A percentile compares a stretch with the other conserved stretches of the same genome.
These are phyloP conservation scores for Phaeoacremonium minimum DNA, from an alignment of 2,329 filamentous ascomycete species.

Conservation along the genomic window DNA sequence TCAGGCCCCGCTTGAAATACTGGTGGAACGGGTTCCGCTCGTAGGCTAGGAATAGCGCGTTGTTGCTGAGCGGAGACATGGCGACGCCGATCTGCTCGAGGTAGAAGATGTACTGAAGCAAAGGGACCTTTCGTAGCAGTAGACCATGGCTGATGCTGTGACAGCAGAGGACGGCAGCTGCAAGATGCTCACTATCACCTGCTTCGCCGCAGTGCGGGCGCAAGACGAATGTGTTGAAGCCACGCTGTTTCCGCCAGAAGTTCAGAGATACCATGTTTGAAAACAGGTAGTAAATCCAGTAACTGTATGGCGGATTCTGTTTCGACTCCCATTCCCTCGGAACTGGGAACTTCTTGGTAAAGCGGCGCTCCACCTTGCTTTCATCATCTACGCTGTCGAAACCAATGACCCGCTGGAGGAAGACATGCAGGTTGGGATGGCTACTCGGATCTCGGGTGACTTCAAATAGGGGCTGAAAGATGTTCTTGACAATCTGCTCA, in stretches of 20 bases:
- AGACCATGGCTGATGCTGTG: slow-evolving; percentile 97
- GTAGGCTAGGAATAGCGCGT: slow-evolving; percentile 92
- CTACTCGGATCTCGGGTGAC: slow-evolving; percentile 82
- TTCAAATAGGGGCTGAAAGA: slow-evolving; percentile 92
- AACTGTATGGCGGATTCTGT: slow-evolving; percentile 96
- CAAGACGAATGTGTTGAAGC: slow-evolving; percentile 92
- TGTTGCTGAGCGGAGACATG: slow-evolving; percentile 99
- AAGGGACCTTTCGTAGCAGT: slow-evolving; percentile 84
- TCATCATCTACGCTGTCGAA: slow-evolving; percentile 98
- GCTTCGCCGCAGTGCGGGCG: slow-evolving; percentile 95
- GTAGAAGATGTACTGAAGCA: slow-evolving; percentile 96
- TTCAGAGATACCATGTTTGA: slow-evolving; percentile 93
- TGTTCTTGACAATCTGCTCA: slow-evolving; percentile 83
- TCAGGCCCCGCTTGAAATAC: slow-evolving; percentile 92
- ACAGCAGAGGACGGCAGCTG: slow-evolving; percentile 84
- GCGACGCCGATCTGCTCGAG: slow-evolving; percentile 97
- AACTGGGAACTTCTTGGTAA: slow-evolving; percentile 94
- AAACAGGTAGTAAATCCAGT: slow-evolving; percentile 98
- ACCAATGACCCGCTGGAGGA: slow-evolving; percentile 90
- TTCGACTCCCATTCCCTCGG: slow-evolving; percentile 85
- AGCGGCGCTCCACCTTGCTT: slow-evolving; percentile 88
- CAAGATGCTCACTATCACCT: slow-evolving; percentile 92
- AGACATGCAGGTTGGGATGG: slow-evolving; percentile 90
- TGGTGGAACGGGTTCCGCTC: slow-evolving; percentile 94
- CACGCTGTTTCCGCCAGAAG: slow-evolving; percentile 81